These are phyloP conservation scores for Tylopilus plumbeoviolaceoides DNA, from an alignment of 768 basidiomycete genomes.

Conservation along the genomic window DNA sequence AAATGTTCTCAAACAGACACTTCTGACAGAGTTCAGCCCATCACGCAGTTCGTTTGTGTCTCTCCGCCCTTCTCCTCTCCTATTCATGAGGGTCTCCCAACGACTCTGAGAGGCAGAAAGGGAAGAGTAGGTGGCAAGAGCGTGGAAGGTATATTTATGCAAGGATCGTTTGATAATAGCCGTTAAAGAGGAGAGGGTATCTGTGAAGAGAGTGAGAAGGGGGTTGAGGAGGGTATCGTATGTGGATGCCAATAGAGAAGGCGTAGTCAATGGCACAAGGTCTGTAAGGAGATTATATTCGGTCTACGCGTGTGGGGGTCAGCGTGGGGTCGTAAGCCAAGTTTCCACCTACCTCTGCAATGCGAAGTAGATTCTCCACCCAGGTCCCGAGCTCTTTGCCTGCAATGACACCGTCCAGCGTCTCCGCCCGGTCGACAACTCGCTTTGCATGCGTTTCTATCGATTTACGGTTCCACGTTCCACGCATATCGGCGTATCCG, in stretches of 20 bases:
- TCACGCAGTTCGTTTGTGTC: slow-evolving; percentile 71
- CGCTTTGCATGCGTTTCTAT: slow-evolving; percentile 68
- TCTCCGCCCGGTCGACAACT: slow-evolving; percentile 67
- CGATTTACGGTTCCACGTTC: slow-evolving; percentile 71
- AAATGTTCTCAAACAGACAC: slow-evolving; percentile 74
- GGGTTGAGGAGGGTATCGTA: slow-evolving; percentile 62
- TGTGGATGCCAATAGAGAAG: slow-evolving; percentile 50
- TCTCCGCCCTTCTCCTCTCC: slow-evolving; percentile 42
- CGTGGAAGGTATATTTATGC: slow-evolving; percentile 78
- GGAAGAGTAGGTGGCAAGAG: slow-evolving; percentile 63
- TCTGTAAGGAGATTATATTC: slow-evolving; percentile 65
- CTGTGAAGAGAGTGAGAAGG: slow-evolving; percentile 59
- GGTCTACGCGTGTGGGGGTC: slow-evolving; percentile 36
- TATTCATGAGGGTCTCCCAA: slow-evolving; percentile 64
- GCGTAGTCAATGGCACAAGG: slow-evolving; percentile 55
- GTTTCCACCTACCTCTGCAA: slow-evolving; percentile 53
- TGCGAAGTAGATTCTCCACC: slow-evolving; percentile 59
- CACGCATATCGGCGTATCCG: slow-evolving; percentile 86
- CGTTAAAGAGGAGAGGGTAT: slow-evolving; percentile 59
- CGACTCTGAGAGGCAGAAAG: slow-evolving; percentile 52
- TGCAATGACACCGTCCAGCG: slow-evolving; percentile 56
- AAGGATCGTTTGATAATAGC: slow-evolving; percentile 70
- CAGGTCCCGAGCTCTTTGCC: slow-evolving; percentile 72
- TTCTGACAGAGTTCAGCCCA: slow-evolving; percentile 57
- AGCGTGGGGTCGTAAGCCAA: background rate